Evolutionary conservation across 2,329 filamentous ascomycete genomes (phyloP), one percentile per base, ranked within the genome.

Genomic region (Pseudogymnoascus verrucosus): DNA sequence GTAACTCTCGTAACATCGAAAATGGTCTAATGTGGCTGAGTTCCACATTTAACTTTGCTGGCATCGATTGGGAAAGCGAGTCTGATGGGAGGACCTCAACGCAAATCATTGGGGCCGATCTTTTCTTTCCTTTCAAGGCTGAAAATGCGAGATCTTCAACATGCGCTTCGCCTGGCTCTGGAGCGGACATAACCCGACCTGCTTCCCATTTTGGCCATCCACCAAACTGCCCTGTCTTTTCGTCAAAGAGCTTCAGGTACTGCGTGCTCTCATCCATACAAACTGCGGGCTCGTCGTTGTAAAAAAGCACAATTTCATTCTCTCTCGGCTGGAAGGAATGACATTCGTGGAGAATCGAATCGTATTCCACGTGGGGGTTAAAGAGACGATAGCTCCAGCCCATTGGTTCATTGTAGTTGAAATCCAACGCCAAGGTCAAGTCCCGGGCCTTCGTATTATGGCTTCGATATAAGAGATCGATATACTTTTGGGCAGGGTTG

Each of bases 291-390:
- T 36, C 8, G 19, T 40, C 42, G 19, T 11, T 62, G 42, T 62
- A 64, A 19, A 64, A 62, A 26, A 64, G 62, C 3, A 64, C 62
- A 21, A 64, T 34, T 51, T 64, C 62, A 31, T 59, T 59, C 36
- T 64, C 40, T 59, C 62, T 62, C n/a, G 62, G 62, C 19, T 62
- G 28, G 31, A 62, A 64, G 4, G 62, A 63, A 54, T 60, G 62
- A 26, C 23, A 59, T 19, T 62, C n/a, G 23, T 31, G 62, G 12
- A 61, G 21, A 26, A 31, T 23, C 26, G 59, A 31, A 12, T 26
- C n/a, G 19, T 40, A 61, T 42, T 39, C 31, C 34, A 36, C 36
- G 19, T 39, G 14, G 16, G 34, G 36, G 59, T 61, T 61, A 14
- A 61, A 61, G n/a, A 61, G 59, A 28, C 36, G 59, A 11, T 40